These are phyloP conservation scores for Bryum argenteum DNA, from an alignment of 225 moss, liverwort and hornwort species.

Conservation along the genomic window DNA sequence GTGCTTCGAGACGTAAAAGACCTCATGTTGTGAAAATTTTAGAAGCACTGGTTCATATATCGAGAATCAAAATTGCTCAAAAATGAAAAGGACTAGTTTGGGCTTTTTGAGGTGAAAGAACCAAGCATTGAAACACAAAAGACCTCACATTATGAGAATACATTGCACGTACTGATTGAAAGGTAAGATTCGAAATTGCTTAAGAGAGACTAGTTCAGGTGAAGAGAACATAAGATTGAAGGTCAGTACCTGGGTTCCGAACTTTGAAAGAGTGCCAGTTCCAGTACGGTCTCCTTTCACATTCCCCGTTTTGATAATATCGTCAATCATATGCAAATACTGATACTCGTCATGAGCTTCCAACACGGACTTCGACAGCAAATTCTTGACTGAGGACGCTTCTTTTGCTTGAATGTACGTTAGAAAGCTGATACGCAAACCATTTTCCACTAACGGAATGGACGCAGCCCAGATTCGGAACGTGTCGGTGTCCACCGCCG, in stretches of 20 bases:
- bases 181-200: neutral
- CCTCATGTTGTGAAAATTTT: no score
- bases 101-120: no score
- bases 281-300: slow-evolving; percentile 90
- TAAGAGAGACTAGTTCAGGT: neutral
- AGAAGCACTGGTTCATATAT: no score
- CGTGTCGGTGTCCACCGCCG: slow-evolving; percentile 57
- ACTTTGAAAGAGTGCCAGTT: slow-evolving; percentile 88
- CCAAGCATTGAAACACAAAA: no score
- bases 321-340: slow-evolving; percentile 70
- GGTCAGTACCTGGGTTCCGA: slow-evolving; percentile 74
- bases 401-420: slow-evolving; percentile 56
- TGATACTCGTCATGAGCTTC: slow-evolving; percentile 83
- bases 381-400: slow-evolving; percentile 17
- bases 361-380: slow-evolving; percentile 51
- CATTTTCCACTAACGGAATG: slow-evolving; percentile 67
- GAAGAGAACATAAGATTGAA: slow-evolving; percentile 1
- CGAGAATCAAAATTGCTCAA: no score
- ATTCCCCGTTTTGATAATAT: slow-evolving; percentile 70
- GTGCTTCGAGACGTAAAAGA: no score
- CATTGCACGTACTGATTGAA: no score
- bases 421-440: slow-evolving; percentile 66
- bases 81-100: no score
- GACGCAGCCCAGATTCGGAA: slow-evolving; percentile 84
- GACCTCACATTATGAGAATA: no score